Evolutionary conservation across 2,329 filamentous ascomycete genomes (phyloP).

Genomic region (Chaetomium olivaceum): DNA sequence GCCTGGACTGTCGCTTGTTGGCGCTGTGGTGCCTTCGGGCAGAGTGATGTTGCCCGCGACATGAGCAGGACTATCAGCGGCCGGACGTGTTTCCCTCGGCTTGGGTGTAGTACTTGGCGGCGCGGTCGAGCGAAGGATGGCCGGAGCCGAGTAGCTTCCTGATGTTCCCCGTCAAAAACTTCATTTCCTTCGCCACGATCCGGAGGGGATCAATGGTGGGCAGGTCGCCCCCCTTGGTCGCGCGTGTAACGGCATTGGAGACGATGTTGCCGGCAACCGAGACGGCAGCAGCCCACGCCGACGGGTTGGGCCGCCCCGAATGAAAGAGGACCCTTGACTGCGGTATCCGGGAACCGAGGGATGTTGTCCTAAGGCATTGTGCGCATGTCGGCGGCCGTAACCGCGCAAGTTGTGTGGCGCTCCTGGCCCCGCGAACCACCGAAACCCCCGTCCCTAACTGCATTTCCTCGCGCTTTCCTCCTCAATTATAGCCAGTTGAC

Average conservation of each 20-base stretch:
- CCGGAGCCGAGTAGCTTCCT: constrained; percentile 89
- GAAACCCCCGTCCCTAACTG: constrained; percentile 57
- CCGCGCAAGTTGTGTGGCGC: constrained; percentile 35
- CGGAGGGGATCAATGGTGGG: constrained; percentile 81
- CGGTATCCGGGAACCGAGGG: constrained; percentile 39
- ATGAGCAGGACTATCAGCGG: constrained; percentile 94
- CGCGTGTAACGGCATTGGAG: constrained; percentile 63
- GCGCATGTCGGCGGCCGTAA: constrained; percentile 43
- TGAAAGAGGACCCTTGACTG: constrained; percentile 46
- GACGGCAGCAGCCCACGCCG: constrained; percentile 76
- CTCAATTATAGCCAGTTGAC: constrained; percentile 39
- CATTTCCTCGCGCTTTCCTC: constrained; percentile 44
- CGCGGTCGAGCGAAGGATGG: constrained; percentile 89
- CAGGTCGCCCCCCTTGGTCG: constrained; percentile 64
- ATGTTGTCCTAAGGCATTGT: constrained; percentile 41
- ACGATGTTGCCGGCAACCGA: constrained; percentile 71
- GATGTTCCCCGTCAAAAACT: constrained; percentile 92
- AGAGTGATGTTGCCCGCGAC: constrained; percentile 85
- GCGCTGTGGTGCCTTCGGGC: constrained; percentile 58
- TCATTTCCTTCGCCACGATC: constrained; percentile 94
- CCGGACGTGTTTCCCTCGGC: constrained; percentile 93
- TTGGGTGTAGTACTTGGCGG: constrained; percentile 97
- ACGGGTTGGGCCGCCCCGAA: constrained; percentile 50
- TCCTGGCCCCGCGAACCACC: constrained; percentile 48
- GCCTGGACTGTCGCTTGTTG: constrained; percentile 47